Evolutionary conservation across 306 rosid species (phyloP), one percentile per base, ranked within the genome.

Genomic region (Quercus bicolor): DNA sequence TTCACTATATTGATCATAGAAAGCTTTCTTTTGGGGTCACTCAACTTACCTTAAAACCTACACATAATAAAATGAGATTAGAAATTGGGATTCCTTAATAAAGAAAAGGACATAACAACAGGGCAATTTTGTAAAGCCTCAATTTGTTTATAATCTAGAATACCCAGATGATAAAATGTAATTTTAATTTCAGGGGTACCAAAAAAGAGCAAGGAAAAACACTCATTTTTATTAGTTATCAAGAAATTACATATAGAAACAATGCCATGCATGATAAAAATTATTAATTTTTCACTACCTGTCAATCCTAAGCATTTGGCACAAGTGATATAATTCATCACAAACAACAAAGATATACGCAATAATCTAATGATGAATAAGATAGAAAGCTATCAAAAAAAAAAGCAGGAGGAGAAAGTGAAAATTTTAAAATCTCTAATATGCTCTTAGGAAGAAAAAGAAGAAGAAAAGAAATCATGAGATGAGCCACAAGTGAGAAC

Each of bases 1-100:
- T 81, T 94, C 98, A 19, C 98, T 97, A n/a, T 91, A 94, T 52
- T 90, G 94, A 85, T 91, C 97, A 82, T 94, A 94, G 69, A 94
- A 77, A 73, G 91, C 91, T 83, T 88, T 87, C 81, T 94, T 94
- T 77, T 91, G 97, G 15, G 97, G 87, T 91, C 98, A 77, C 96
- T 94, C 69, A 91, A 94, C 98, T 97, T 94, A 57, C 81, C 70
- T 14, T 2, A 5, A 69, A 64, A 70, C 68, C 75, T 55, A 78
- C n/a, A 56, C 52, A 74, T 48, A 56, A 53, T 40, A 43, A 43
- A 11, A 13, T 12, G 59, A 13, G 45, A 19, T 11, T 55, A 68
- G 69, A 34, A 1, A 12, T 3, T 31, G 26, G n/a, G 1, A 2
- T 48, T 23, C n/a, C 18, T 3, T 55, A 2, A n/a, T 11, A 45